Conservation (phyloP, 2,329 filamentous ascomycete species). For the Aurifilum marmelostoma region DNA sequence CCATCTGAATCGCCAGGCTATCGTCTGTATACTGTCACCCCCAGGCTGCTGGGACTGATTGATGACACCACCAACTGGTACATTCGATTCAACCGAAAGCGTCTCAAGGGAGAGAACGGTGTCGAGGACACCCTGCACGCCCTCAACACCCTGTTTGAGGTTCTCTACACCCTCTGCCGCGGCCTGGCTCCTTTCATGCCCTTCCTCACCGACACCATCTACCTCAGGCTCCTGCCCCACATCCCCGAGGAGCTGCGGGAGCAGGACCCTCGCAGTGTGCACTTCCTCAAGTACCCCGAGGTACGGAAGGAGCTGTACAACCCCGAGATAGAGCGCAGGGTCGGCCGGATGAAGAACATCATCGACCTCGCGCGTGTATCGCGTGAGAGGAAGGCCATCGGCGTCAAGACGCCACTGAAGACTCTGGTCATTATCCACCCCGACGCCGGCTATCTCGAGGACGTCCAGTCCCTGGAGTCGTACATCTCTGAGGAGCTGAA, state of each 20-base stretch:
- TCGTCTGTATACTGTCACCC: conserved; percentile 88
- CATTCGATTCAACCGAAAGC: conserved; percentile 89
- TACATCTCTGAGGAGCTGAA: conserved; percentile 95
- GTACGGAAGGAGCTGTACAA: conserved; percentile 89
- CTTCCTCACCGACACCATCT: conserved; percentile 95
- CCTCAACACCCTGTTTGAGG: conserved; percentile 91
- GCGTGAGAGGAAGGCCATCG: conserved; percentile 81
- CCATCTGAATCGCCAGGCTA: conserved; percentile 52
- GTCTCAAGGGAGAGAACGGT: conserved; percentile 88
- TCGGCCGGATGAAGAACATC: conserved; percentile 90
- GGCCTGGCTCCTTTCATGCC: conserved; percentile 93
- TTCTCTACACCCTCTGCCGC: conserved; percentile 85
- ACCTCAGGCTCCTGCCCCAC: conserved; percentile 77
- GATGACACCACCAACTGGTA: conserved; percentile 99
- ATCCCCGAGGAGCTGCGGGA: conserved; percentile 72
- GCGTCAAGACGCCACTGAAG: conserved; percentile 89
- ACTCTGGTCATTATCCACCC: conserved; percentile 87
- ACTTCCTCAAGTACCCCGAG: conserved; percentile 89
- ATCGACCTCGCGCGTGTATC: conserved; percentile 89
- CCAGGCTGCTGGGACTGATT: conserved; percentile 78
- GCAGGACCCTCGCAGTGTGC: conserved; percentile 81
- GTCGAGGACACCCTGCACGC: conserved; percentile 86
- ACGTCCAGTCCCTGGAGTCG: conserved; percentile 81
- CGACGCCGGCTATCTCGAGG: conserved; percentile 80
- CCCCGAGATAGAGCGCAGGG: conserved; percentile 80